These are phyloP conservation scores for Sicyos edulis DNA, from an alignment of 306 rosid species.

Conservation along the genomic window DNA sequence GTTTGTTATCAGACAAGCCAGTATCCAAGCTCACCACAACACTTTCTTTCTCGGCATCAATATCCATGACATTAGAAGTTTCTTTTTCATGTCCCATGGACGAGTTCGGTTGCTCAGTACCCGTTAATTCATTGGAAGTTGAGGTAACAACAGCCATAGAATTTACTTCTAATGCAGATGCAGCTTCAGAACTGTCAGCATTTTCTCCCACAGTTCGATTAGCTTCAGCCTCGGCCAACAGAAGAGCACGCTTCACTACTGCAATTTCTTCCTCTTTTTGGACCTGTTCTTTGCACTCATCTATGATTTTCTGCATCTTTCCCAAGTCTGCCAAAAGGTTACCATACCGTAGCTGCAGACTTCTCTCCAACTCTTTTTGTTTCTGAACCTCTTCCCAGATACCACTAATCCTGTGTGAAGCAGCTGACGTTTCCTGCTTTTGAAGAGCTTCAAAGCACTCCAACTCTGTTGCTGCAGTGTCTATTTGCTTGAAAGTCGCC, in stretches of 20 bases:
- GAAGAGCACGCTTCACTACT: conserved; percentile 33
- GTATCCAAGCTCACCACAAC: neutral
- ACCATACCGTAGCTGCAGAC: conserved; percentile 61
- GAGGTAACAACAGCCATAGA: conserved; percentile 4
- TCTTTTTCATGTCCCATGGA: conserved; percentile 19
- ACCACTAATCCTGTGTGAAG: conserved; percentile 64
- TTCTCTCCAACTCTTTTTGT: conserved; percentile 81
- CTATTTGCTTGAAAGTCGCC: conserved; percentile 77
- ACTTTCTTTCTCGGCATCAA: neutral
- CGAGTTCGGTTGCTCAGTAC: conserved; percentile 26
- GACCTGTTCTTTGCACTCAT: conserved; percentile 38
- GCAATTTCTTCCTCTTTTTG: conserved; percentile 46
- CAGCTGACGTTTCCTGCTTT: conserved; percentile 78
- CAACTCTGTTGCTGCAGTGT: conserved; percentile 77
- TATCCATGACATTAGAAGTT: neutral
- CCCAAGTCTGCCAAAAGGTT: conserved; percentile 51
- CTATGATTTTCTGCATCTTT: conserved; percentile 41
- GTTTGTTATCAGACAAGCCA: neutral
- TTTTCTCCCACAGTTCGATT: conserved; percentile 25
- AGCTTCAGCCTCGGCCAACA: conserved; percentile 34
- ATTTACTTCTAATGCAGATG: conserved; percentile 25
- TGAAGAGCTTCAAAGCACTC: conserved; percentile 81
- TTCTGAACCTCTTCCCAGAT: conserved; percentile 70
- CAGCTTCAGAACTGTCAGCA: conserved; percentile 25
- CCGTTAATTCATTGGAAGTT: conserved; percentile 28